These are phyloP conservation scores for Annona cherimola DNA, from an alignment of 164 flowering plant species.

Conservation along the genomic window DNA sequence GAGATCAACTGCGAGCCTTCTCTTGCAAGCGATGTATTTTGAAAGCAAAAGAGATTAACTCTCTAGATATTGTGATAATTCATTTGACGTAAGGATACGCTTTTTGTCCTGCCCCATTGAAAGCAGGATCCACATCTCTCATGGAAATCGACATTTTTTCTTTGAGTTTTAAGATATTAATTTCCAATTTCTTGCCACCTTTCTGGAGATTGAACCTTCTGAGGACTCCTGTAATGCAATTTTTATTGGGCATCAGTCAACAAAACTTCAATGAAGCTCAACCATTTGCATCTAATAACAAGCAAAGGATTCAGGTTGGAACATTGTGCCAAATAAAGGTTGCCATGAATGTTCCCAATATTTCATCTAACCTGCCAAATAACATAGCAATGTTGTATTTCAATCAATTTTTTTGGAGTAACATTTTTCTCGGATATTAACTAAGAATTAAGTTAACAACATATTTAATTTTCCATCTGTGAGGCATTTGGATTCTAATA, in stretches of 20 bases:
- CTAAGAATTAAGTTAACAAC: too few species aligned
- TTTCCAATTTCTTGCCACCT: constrained; percentile 4
- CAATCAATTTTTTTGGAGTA: too few species aligned
- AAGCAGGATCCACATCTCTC: constrained; percentile 87
- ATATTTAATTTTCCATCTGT: too few species aligned
- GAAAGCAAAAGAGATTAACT: background rate
- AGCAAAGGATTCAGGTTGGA: too few species aligned
- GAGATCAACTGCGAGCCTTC: background rate
- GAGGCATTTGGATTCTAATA: too few species aligned
- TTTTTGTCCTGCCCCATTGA: constrained; percentile 93
- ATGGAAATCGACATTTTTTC: constrained; percentile 72
- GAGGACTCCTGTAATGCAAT: constrained; percentile 24
- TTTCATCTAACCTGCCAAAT: too few species aligned
- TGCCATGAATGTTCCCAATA: too few species aligned
- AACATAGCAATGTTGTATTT: too few species aligned
- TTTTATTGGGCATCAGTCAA: constrained; percentile 2
- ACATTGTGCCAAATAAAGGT: too few species aligned
- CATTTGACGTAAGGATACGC: constrained; percentile 27
- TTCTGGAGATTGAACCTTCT: constrained; percentile 10
- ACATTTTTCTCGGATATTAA: too few species aligned
- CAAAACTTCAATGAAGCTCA: background rate
- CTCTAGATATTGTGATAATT: constrained; percentile 1
- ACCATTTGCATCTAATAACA: background rate
- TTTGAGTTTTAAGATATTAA: constrained; percentile 16
- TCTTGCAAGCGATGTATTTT: background rate